These are phyloP conservation scores for Phialophora macrospora DNA, from an alignment of 2,329 filamentous ascomycete species.

Conservation along the genomic window DNA sequence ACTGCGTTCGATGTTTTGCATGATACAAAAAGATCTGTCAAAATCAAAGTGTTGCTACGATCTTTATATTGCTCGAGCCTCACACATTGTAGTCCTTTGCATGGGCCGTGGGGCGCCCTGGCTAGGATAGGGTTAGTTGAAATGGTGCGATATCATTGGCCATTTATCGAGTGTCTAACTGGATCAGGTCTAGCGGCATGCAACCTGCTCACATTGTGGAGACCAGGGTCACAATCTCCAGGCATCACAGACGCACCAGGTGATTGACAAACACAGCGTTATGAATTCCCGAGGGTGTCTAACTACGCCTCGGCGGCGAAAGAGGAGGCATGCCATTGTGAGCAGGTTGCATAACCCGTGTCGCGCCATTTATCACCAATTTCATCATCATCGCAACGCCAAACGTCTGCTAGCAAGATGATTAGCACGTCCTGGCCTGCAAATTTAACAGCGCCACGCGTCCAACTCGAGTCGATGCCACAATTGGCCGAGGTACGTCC, in stretches of 20 bases:
- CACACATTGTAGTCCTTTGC: not conserved
- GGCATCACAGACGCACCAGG: too few relatives aligned
- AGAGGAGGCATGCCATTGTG: conserved; percentile 1
- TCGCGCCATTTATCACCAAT: conserved; percentile 13
- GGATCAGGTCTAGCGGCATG: too few relatives aligned
- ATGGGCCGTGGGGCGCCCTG: conserved; percentile 4
- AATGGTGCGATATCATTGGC: too few relatives aligned
- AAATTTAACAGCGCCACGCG: conserved; percentile 7
- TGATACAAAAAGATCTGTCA: conserved; percentile 7
- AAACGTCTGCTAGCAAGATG: conserved; percentile 13
- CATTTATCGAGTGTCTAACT: too few relatives aligned
- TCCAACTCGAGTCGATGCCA: conserved; percentile 15
- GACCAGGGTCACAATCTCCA: too few relatives aligned
- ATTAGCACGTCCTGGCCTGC: conserved; percentile 5
- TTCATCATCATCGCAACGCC: conserved; percentile 15
- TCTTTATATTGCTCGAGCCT: conserved; percentile 11
- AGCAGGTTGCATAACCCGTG: conserved; percentile 12
- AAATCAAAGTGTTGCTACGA: not conserved
- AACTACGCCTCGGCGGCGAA: too few relatives aligned
- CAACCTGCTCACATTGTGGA: too few relatives aligned
- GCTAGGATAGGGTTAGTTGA: too few relatives aligned
- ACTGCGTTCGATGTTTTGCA: not conserved
- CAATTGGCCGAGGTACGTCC: conserved; percentile 18
- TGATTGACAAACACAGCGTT: too few relatives aligned
- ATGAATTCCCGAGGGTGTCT: not conserved